A percentile compares a stretch with the other conserved stretches of the same genome.
Conservation (phyloP, 2,329 filamentous ascomycete species). For the Coniochaeta pulveracea region DNA sequence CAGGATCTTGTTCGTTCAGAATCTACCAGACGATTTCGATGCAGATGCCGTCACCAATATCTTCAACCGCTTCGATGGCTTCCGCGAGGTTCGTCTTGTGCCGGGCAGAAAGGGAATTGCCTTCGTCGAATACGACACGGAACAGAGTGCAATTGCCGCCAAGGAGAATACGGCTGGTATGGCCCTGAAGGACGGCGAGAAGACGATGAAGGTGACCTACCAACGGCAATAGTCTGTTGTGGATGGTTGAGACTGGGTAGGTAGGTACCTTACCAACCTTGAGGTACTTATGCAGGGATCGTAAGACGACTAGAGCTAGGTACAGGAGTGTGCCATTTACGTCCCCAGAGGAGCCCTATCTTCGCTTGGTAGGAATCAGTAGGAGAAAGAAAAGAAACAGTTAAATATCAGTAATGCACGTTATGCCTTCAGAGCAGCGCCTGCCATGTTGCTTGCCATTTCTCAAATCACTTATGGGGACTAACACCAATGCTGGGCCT, state of each 20-base stretch:
- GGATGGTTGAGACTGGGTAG: not conserved
- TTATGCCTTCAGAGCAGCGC: no score
- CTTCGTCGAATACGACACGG: constrained; percentile 91
- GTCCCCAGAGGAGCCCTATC: no score
- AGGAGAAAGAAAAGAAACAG: no score
- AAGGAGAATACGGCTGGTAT: constrained; percentile 90
- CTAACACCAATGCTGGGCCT: constrained; percentile 1
- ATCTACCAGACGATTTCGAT: constrained; percentile 78
- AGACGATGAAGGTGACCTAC: constrained; percentile 89
- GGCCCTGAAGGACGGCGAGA: constrained; percentile 60
- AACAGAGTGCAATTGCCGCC: constrained; percentile 79
- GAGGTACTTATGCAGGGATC: no score
- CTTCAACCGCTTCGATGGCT: constrained; percentile 85
- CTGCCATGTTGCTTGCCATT: no score
- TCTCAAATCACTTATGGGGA: no score
- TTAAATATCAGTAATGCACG: no score
- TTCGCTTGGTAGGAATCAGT: no score
- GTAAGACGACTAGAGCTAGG: not conserved
- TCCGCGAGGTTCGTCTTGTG: constrained; percentile 84
- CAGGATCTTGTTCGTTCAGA: constrained; percentile 91
- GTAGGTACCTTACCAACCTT: no score
- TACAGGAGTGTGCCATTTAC: no score
- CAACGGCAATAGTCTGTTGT: constrained; percentile 59
- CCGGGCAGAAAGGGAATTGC: constrained; percentile 80
- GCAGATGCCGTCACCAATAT: constrained; percentile 68